Evolutionary conservation across 306 rosid genomes (phyloP).

Genomic region (Quercus aquifolioides): DNA sequence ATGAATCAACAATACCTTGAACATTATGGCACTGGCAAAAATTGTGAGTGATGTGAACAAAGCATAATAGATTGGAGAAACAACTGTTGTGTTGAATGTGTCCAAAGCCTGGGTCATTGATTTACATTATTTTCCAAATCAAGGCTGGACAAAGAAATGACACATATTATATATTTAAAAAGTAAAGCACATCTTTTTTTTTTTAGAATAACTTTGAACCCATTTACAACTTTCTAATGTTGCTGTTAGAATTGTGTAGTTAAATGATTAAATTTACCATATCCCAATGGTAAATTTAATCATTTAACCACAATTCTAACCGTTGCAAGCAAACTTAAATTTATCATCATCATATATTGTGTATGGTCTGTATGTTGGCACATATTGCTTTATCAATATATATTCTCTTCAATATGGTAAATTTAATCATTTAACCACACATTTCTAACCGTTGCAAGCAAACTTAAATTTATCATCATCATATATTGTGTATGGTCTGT

Average conservation of each 20-base stretch:
- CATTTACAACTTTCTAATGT: background rate
- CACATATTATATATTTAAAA: background rate
- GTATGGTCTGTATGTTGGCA: background rate
- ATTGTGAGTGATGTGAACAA: conserved; percentile 89
- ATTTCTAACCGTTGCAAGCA: background rate
- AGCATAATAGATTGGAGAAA: conserved; percentile 91
- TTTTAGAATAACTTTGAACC: background rate
- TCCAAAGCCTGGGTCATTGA: conserved; percentile 73
- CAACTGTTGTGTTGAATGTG: conserved; percentile 79
- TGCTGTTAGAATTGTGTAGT: too few relatives aligned
- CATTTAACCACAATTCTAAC: too few relatives aligned
- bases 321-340: background rate
- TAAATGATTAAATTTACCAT: too few relatives aligned
- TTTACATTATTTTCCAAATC: conserved; percentile 12
- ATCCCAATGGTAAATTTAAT: too few relatives aligned
- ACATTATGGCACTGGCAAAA: conserved; percentile 89
- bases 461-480: background rate
- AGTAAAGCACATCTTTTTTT: background rate
- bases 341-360: background rate
- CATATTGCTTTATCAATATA: background rate
- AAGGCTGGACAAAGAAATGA: conserved; percentile 11
- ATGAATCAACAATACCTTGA: conserved; percentile 58
- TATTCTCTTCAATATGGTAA: too few relatives aligned
- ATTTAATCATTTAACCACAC: too few relatives aligned
- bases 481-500: background rate